Evolutionary conservation across 225 moss, liverwort and hornwort species (phyloP).

Genomic region (Straminergon stramineum): DNA sequence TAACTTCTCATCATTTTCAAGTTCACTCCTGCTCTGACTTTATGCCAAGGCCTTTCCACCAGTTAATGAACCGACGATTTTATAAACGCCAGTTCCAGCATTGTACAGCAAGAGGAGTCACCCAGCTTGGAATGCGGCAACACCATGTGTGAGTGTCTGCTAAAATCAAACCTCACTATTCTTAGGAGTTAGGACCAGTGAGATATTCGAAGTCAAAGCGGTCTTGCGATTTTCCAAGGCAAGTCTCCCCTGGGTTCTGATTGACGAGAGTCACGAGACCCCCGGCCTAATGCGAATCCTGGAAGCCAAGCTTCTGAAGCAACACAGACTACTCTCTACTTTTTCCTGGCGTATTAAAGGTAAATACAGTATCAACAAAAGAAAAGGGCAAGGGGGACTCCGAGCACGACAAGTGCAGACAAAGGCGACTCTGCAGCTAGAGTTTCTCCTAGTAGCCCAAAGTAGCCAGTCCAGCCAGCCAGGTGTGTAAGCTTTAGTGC

Average conservation of each 20-base stretch:
- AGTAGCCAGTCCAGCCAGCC: neutral
- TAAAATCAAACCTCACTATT: neutral
- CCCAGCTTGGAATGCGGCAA: neutral
- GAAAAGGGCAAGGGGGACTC: neutral
- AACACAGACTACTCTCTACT: neutral
- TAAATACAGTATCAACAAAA: neutral
- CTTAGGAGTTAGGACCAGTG: too few species aligned
- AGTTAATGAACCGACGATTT: neutral
- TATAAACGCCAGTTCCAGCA: neutral
- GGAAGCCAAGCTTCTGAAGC: neutral
- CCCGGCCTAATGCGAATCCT: neutral
- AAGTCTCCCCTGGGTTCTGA: neutral
- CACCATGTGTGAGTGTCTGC: too few species aligned
- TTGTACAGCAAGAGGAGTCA: neutral
- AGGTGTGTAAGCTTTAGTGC: neutral
- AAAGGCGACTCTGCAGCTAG: neutral
- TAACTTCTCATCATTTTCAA: neutral
- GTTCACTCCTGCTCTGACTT: neutral
- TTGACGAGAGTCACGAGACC: neutral
- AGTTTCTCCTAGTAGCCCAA: neutral
- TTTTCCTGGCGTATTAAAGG: neutral
- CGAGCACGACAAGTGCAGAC: neutral
- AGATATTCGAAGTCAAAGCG: neutral
- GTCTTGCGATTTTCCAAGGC: neutral
- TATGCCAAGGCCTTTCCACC: neutral